phyloP scores from a whole-genome alignment of 2,329 filamentous ascomycete genomes.

The Talaromyces sp. region DNA sequence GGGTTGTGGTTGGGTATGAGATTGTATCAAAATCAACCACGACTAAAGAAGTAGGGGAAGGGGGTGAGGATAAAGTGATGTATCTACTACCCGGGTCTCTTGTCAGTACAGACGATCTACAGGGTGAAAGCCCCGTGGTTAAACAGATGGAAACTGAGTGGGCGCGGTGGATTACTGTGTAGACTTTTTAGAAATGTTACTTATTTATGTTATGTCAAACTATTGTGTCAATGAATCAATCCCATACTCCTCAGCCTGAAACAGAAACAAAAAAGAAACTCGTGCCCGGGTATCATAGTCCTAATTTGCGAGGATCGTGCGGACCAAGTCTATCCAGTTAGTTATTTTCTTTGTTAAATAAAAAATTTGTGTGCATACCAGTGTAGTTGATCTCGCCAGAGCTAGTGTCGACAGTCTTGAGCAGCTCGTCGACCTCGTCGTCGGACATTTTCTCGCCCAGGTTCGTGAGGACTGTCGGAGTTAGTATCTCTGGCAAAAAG shows the following conservation, averaged over 20 bases:
- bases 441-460: slow-evolving; percentile 99
- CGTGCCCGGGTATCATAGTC: slow-evolving; percentile 16
- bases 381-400: slow-evolving; percentile 97
- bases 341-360: neutral
- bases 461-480: slow-evolving; percentile 71
- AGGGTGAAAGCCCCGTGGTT: slow-evolving; percentile 5
- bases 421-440: slow-evolving; percentile 95
- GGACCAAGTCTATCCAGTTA: slow-evolving; percentile 62
- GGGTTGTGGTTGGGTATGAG: slow-evolving; percentile 57
- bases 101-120: slow-evolving; percentile 53
- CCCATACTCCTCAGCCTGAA: neutral
- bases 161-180: slow-evolving; percentile 23
- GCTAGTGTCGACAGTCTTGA: slow-evolving; percentile 96
- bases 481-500: neutral
- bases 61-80: slow-evolving; percentile 38
- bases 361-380: slow-evolving; percentile 44
- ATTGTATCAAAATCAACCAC: slow-evolving; percentile 38
- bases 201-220: neutral
- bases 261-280: slow-evolving; percentile 5
- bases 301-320: slow-evolving; percentile 80
- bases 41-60: slow-evolving; percentile 14
- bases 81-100: slow-evolving; percentile 58
- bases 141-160: slow-evolving; percentile 27
- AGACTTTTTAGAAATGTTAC: neutral
- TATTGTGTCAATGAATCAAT: neutral